Evolutionary conservation across 371 early-diverging fungal species (phyloP), one percentile per base, ranked within the genome.

Genomic region (Mortierella sp.): DNA sequence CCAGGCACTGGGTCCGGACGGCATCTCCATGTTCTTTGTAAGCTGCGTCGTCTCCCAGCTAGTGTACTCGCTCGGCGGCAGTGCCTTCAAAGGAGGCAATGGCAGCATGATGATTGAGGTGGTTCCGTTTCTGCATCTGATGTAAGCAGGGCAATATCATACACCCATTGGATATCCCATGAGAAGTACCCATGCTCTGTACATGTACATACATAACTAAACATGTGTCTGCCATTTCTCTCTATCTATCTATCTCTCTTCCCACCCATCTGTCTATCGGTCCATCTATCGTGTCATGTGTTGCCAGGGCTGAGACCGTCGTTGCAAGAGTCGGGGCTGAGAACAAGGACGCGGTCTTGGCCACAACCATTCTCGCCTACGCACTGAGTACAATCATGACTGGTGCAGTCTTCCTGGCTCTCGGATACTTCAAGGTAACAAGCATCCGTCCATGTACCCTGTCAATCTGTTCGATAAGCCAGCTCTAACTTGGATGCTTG

Each of bases 41-140:
- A 93, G 94, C 62, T 93, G 95, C 34, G 85, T 95, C 44, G 82
- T 95, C 21, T 84, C 95, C 7, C 97, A 98, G 73, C 49, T 95
- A 4, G 90, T 93, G 4, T 95, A 89, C 71, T 90, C 96, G 7
- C 78, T 85, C 28, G 96, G 96, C 30, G 92, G 92, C 9, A 94
- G 96, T 68, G 86, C 82, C 19, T 97, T 97, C 84, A 86, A 88
- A 30, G 97, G 97, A 42, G 98, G 92, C 6, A 95, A 94, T 76
- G 97, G 96, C 60, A 91, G 92, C 58, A 97, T 96, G 95, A 96
- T 96, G 91, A 94, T 98, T 64, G 97, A 97, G 85, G 90, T 90
- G 37, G 87, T 97, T 30, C 97, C 97, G 3, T 96, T 96, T 78
- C 79, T 97, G 47, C 93, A 98, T 78, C 87, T 93, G 49, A 96